Evolutionary conservation across 2,329 filamentous ascomycete genomes (phyloP), one percentile per base, ranked within the genome.

Genomic region (Penicillium sp.): DNA sequence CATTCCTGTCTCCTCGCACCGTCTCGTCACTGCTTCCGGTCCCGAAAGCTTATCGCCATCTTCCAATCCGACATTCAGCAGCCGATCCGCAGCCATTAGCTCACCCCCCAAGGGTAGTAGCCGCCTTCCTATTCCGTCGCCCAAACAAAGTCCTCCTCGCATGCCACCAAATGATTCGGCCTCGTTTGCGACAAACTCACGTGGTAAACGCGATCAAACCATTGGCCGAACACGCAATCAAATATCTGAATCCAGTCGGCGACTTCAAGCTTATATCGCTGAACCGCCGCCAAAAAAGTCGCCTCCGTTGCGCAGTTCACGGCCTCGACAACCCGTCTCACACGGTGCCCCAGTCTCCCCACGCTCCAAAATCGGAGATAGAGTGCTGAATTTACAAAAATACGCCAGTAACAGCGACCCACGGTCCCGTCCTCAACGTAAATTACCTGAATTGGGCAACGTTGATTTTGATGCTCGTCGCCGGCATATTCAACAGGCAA

Each of bases 401-500:
- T 67, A 70, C 44, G 67, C 66, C 47, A 71, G 70, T 47, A 61
- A 72, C 48, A 68, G 57, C 44, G 67, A 70, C 30, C 53, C 57
- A 10, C 67, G 68, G 61, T 72, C 68, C 26, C 68, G 69, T 55
- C 65, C 67, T 45, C 70, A 68, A 56, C 75, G 74, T 59, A 77
- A 74, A 60, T 77, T 83, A 32, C 81, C 81, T n/a, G 81, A 84
- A 64, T 65, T 92, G 55, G 87, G 87, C 1, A 87, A 88, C 56
- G 89, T 95, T 48, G 90, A 96, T 72, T 94, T 95, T 69, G 90
- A 88, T 56, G 89, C 90, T 61, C 83, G 90, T 47, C 82, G 91
- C 63, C 87, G 91, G 67, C 85, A 86, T 57, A 95, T 96, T 64
- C 88, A 92, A 63, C 84, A 91, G 53, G 91, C 90, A 13, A 93